Conservation (phyloP, 1,139 yeast species). For the Hyphopichia fennica region DNA sequence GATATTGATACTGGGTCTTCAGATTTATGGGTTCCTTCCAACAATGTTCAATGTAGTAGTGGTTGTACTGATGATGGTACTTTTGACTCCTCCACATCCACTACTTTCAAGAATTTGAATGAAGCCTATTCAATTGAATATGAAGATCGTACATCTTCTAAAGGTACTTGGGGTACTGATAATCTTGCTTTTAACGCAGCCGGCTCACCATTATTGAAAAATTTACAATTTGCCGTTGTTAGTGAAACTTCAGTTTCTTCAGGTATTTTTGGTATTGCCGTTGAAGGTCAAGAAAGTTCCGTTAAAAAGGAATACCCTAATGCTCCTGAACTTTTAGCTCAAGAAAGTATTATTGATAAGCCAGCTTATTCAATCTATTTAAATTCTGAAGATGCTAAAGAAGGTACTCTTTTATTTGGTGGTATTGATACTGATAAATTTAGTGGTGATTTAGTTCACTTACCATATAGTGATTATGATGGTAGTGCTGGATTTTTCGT, state of each 20-base stretch:
- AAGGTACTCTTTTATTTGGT: constrained; percentile 28
- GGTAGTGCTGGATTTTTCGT: neutral
- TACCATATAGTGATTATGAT: neutral
- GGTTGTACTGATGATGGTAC: constrained; percentile 2
- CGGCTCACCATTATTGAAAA: neutral
- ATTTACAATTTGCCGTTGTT: constrained; percentile 17
- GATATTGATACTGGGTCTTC: constrained; percentile 30
- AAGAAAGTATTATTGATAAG: constrained; percentile 19
- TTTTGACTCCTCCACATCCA: neutral
- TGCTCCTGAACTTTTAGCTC: constrained; percentile 19
- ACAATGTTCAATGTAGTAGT: neutral
- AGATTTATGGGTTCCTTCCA: constrained; percentile 25
- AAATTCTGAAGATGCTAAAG: constrained; percentile 11
- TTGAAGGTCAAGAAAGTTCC: constrained; percentile 10
- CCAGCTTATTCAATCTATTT: constrained; percentile 21
- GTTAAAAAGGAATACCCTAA: constrained; percentile 18
- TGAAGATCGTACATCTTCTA: constrained; percentile 9
- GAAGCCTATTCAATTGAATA: neutral
- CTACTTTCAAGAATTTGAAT: neutral
- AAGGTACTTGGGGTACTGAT: constrained; percentile 15
- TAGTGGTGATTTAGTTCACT: constrained; percentile 15
- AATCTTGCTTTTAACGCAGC: neutral
- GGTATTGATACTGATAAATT: constrained; percentile 30
- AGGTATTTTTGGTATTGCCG: constrained; percentile 23
- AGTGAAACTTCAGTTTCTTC: constrained; percentile 10